Percentiles rank a stretch among this genome's conserved stretches.
Conservation (phyloP, 495 filamentous ascomycete genomes). For the Tuber indicum region DNA sequence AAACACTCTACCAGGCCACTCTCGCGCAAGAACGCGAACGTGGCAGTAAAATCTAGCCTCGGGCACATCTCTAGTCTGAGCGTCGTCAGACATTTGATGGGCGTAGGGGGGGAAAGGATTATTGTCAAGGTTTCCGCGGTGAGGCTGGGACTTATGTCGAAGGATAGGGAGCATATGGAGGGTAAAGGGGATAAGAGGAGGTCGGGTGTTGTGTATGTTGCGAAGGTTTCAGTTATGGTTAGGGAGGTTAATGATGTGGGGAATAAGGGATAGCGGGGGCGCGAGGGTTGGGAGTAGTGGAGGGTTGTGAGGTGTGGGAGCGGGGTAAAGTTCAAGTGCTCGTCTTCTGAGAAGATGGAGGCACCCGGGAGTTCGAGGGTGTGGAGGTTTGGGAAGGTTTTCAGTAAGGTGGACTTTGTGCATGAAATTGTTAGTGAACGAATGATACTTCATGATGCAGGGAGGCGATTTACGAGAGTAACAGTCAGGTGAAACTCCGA, state of each 20-base stretch:
- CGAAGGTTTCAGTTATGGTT: slow-evolving; percentile 17
- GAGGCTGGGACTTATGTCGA: slow-evolving; percentile 15
- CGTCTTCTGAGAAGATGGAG: neutral
- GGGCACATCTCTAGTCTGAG: slow-evolving; percentile 30
- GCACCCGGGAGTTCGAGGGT: slow-evolving; percentile 20
- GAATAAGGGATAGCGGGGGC: slow-evolving; percentile 14
- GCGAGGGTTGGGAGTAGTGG: slow-evolving; percentile 8
- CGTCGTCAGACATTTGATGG: slow-evolving; percentile 6
- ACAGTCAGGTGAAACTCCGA: neutral
- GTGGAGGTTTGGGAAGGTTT: slow-evolving; percentile 18
- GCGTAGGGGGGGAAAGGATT: slow-evolving; percentile 12
- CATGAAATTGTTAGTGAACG: slow-evolving; percentile 4
- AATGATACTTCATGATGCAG: neutral
- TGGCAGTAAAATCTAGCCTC: slow-evolving; percentile 16
- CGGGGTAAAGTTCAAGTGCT: slow-evolving; percentile 17
- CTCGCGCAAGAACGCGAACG: slow-evolving; percentile 24
- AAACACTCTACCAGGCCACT: slow-evolving; percentile 12
- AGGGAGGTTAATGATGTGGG: slow-evolving; percentile 13
- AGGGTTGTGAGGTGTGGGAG: slow-evolving; percentile 9
- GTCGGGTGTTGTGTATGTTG: slow-evolving; percentile 3
- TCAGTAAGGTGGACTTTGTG: slow-evolving; percentile 14
- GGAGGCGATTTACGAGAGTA: neutral
- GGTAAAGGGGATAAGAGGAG: slow-evolving; percentile 21
- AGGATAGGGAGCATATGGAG: slow-evolving; percentile 10
- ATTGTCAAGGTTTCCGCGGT: slow-evolving; percentile 5